These are phyloP conservation scores for Alternaria arborescens DNA, from an alignment of 2,329 filamentous ascomycete species.

Conservation along the genomic window DNA sequence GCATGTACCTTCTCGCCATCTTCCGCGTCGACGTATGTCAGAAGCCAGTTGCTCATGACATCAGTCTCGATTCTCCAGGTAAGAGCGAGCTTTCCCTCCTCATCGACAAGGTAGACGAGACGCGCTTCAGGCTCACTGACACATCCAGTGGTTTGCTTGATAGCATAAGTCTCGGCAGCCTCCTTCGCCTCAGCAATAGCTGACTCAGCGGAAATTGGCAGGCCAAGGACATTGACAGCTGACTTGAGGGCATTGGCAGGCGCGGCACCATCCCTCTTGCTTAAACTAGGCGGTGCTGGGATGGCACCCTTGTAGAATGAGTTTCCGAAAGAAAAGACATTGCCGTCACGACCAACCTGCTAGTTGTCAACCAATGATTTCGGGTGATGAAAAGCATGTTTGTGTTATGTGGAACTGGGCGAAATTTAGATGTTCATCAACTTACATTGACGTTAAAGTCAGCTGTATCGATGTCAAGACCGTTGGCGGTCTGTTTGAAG, in stretches of 20 bases:
- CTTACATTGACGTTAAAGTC: conserved; percentile 69
- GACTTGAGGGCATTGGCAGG: conserved; percentile 56
- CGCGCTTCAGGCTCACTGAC: conserved; percentile 63
- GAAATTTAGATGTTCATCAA: conserved; percentile 6
- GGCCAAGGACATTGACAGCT: conserved; percentile 51
- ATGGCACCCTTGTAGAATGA: conserved; percentile 58
- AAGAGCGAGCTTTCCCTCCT: conserved; percentile 58
- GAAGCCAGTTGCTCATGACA: conserved; percentile 65
- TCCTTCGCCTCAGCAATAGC: conserved; percentile 52
- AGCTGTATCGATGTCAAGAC: conserved; percentile 67
- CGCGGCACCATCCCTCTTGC: conserved; percentile 55
- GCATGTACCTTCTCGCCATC: conserved; percentile 59
- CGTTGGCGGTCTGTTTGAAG: conserved; percentile 67
- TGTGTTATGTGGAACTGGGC: background rate
- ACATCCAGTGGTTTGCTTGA: conserved; percentile 61
- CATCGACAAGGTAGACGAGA: conserved; percentile 64
- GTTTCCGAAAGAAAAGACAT: conserved; percentile 66
- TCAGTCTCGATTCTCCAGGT: conserved; percentile 69
- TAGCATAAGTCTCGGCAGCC: conserved; percentile 52
- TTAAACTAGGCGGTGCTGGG: conserved; percentile 48
- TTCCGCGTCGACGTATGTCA: conserved; percentile 65
- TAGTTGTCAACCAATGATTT: background rate
- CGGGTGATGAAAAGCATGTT: background rate
- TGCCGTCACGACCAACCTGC: conserved; percentile 62
- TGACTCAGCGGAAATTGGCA: conserved; percentile 54